Base-by-base conservation (phyloP, 306 rosid genomes). In the Ziziphus jujuba region DNA sequence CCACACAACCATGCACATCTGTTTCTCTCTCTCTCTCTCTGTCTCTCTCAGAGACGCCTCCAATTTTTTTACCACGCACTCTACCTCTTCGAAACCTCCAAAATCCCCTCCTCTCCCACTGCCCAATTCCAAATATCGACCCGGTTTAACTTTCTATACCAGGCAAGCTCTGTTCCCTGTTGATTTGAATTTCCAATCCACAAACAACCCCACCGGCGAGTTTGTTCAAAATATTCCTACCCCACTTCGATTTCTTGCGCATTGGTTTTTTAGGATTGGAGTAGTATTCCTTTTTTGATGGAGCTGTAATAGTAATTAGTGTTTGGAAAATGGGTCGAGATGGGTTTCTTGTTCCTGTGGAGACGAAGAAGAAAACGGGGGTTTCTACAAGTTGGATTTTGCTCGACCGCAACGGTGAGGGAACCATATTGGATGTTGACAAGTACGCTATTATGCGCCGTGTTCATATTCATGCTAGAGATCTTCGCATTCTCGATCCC, bases 401-500 rank as follows among this genome's bases (percentile, higher is more conserved):
- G 66, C 61, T 90, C 8, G 72, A 85, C 87, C 81, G 72, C 11
- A 65, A 68, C 45, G 96, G 95, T 17, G 36, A 43, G 44, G 79
- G 75, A 7, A 73, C 83, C 1, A 43, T 83, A 7, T 65, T 90
- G 40, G 96, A 90, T 81, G 81, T 84, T 23, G 96, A 90, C 28
- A 90, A 90, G 85, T 75, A 85, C 33, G 89, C 86, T 61, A 90
- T 90, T 40, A 90, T 90, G 87, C 89, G 89, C 55, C 79, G 81
- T 1, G 86, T 90, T 57, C 59, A 80, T 38, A 90, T 90, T 63
- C 80, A 90, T 38, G 85, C 96, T 0, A 82, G 96, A 68, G 96
- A 90, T 77, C 95, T 90, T 81, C 84, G 96, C 31, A 81, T 90
- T 67, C 84, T 90, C 16, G 96, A 90, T 74, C 96, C 96, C 3